Evolutionary conservation across 768 basidiomycete genomes (phyloP).

Genomic region (Lactarius deliciosus): DNA sequence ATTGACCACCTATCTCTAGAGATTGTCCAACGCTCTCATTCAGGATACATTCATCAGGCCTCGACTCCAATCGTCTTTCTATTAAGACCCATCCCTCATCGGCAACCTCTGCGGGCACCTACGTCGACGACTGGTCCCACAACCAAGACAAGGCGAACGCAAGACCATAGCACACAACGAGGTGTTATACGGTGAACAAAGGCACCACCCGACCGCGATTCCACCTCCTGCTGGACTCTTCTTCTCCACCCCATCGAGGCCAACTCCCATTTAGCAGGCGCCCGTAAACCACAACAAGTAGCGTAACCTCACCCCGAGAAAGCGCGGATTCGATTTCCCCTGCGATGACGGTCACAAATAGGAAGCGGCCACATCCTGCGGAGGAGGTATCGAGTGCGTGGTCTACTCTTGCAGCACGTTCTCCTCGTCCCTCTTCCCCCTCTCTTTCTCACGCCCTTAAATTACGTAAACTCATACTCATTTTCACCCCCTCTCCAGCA

Average conservation of each 20-base stretch:
- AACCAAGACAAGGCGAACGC: slow-evolving; percentile 14
- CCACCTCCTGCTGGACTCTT: background rate
- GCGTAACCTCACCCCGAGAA: background rate
- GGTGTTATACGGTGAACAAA: background rate
- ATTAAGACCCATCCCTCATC: background rate
- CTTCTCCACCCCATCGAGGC: background rate
- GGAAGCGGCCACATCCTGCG: slow-evolving; percentile 60
- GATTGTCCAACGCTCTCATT: background rate
- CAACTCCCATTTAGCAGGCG: background rate
- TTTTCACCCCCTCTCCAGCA: slow-evolving; percentile 40
- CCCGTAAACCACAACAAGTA: slow-evolving; percentile 1
- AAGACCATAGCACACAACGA: background rate
- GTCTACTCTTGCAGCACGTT: slow-evolving; percentile 21
- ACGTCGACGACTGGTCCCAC: slow-evolving; percentile 5
- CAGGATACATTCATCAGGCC: slow-evolving; percentile 1
- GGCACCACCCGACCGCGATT: background rate
- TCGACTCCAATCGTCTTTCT: background rate
- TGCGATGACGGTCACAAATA: slow-evolving; percentile 63
- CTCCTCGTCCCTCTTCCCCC: slow-evolving; percentile 24
- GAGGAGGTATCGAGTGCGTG: slow-evolving; percentile 64
- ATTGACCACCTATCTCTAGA: slow-evolving; percentile 16
- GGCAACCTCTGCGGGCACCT: background rate
- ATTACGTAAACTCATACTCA: slow-evolving; percentile 33
- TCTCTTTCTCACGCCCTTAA: slow-evolving; percentile 34
- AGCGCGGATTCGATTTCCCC: slow-evolving; percentile 13